Conservation (phyloP, 345 rosid genomes). For the Abelmoschus esculentus region DNA sequence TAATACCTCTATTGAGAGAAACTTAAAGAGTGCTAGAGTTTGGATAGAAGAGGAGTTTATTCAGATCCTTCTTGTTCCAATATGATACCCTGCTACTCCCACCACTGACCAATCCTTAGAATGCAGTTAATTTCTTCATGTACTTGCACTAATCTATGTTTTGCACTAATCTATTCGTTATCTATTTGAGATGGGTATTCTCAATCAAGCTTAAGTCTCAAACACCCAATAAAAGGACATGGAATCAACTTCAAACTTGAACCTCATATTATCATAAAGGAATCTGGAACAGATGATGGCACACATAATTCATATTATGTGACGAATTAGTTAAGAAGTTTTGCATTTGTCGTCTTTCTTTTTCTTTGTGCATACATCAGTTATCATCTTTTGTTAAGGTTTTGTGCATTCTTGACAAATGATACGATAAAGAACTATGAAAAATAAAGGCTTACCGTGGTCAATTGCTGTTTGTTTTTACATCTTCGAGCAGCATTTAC, state of each 20-base stretch:
- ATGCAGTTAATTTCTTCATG: background rate
- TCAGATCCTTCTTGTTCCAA: background rate
- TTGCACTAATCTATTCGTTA: background rate
- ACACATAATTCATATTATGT: background rate
- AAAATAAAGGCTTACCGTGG: background rate
- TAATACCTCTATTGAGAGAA: background rate
- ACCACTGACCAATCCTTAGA: background rate
- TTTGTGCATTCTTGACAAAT: background rate
- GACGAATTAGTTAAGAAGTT: background rate
- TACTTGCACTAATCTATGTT: background rate
- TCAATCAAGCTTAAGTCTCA: too few species aligned
- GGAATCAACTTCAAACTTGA: background rate
- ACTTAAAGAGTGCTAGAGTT: background rate
- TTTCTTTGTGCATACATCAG: background rate
- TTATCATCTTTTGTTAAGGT: background rate
- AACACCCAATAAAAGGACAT: background rate
- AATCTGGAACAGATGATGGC: background rate
- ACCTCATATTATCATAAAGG: background rate
- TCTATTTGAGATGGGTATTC: too few species aligned
- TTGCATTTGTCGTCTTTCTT: background rate
- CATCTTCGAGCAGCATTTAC: conserved; percentile 42
- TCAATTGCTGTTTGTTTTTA: background rate
- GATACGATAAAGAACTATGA: background rate
- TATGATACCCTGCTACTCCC: background rate
- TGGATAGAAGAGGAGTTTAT: background rate